Base-by-base conservation (phyloP, 2,329 filamentous ascomycete species). In the Cladosporium sp. region DNA sequence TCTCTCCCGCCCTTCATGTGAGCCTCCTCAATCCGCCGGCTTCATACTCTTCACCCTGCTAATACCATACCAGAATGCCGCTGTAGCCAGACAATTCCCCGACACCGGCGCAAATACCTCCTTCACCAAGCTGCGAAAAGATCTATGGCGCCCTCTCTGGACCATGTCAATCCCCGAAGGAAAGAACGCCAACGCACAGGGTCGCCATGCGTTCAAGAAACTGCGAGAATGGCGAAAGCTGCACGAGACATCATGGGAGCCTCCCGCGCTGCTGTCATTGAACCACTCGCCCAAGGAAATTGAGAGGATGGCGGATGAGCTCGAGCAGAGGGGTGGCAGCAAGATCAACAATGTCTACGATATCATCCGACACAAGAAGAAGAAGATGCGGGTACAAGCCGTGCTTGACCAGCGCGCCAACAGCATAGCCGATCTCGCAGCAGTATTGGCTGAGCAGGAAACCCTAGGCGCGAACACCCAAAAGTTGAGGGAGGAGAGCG, bases 381-480 rank as follows among this genome's bases (percentile, higher is more conserved):
- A 57, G 64, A 73, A 72, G 55, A 75, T 78, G 64, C 72, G 74
- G 53, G 69, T 76, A 18, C 75, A 74, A n/a, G 70, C 70, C 49
- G 69, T 84, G 38, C 83, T 83, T 79, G 71, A 84, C 59, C 81
- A 84, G 62, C 82, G 79, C 62, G 79, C 78, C n/a, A 83, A 80
- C 50, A 75, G 72, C 38, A 72, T 82, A 16, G 81, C 80, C 4
- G 82, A 84, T 59, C 62, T 82, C 19, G 79, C 80, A 1, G 75
- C 77, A 16, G 78, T 82, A 3, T 61, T 84, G 46, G 54, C 64
- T 20, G 70, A 76, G 53, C 77, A 80, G 58, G 67, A 75, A 36
- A 58, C 68, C 39, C 64, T 61, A 33, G 67, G 63, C 11, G 52
- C 25, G 1, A 45, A 52, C 27, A 64, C 63, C 49, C 53, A 47